A percentile compares a stretch with the other conserved stretches of the same genome.
These are phyloP conservation scores for Aspergillus kassunensis DNA, from an alignment of 495 filamentous ascomycete species.

Conservation along the genomic window DNA sequence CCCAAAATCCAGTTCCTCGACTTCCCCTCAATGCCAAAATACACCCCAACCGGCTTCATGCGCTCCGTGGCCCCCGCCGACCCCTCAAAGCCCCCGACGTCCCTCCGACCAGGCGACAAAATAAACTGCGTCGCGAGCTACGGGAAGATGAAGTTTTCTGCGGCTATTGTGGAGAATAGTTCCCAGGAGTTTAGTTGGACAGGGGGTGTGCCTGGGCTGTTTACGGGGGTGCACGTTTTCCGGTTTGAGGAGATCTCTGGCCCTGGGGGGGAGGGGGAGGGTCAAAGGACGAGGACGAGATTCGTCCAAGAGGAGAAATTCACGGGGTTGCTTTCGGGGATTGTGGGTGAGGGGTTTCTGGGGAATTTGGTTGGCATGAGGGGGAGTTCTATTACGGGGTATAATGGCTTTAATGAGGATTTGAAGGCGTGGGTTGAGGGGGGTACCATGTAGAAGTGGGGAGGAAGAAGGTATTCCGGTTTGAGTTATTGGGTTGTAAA, in stretches of 20 bases:
- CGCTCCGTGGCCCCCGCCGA: neutral
- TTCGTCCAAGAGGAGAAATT: constrained; percentile 8
- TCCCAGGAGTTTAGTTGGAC: neutral
- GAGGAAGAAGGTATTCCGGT: no score
- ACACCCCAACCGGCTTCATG: constrained; percentile 3
- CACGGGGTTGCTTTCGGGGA: neutral
- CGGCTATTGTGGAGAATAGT: neutral
- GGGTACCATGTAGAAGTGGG: no score
- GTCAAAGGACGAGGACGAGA: neutral
- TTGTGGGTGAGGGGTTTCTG: constrained; percentile 5
- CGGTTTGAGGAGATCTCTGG: neutral
- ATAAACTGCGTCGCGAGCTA: constrained; percentile 1
- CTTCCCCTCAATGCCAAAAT: constrained; percentile 8
- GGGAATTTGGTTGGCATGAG: neutral
- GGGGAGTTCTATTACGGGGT: neutral
- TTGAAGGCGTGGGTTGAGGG: constrained; percentile 9
- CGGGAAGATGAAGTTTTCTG: constrained; percentile 5
- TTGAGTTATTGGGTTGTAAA: no score
- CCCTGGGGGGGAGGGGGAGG: neutral
- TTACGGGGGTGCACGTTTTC: constrained; percentile 3
- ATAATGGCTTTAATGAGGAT: constrained; percentile 1
- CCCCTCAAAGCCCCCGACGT: neutral
- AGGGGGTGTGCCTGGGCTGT: neutral
- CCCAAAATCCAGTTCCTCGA: constrained; percentile 7
- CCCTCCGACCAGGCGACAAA: neutral